Base-by-base conservation (phyloP, 441 rosid species). In the Biscutella laevigata region DNA sequence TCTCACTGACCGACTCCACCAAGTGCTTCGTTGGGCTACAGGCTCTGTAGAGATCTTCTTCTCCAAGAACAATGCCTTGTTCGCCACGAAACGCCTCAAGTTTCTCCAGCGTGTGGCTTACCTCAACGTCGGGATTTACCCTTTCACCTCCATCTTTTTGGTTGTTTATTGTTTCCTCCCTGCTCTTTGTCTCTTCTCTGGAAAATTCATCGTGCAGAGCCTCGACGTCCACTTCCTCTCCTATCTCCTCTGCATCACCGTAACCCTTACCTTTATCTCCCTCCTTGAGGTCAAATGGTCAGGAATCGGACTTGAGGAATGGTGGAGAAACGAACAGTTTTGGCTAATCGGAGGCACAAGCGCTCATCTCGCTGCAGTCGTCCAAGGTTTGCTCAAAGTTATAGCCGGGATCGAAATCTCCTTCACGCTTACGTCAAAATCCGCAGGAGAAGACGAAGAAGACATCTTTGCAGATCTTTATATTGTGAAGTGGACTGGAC, bases 241-340 rank as follows among this genome's bases (percentile, higher is more conserved):
- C 0, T 89, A 86, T 73, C 85, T 89, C 62, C 81, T 89, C n/a
- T 15, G n/a, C n/a, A n/a, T n/a, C n/a, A n/a, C 59, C 57, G 86
- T 84, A 41, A 80, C 82, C 1, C 20, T 17, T 2, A 0, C 78
- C 1, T 64, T 86, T 7, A 68, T 84, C n/a, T 86, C 91, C 46
- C 80, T 86, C 28, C 88, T 89, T 0, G 97, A 89, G 71, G 91
- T 86, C 30, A 86, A 79, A 51, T 86, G 95, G 95, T 89, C 95
- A 0, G 94, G 95, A 0, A 70, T 89, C 0, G 85, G 72, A 6
- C 78, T 89, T 0, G 95, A 89, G 59, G 97, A 86, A 51, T 84
- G 83, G 77, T 89, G 95, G 97, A 70, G 95, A 44, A 89, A 89
- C 8, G 95, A 89, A 78, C 94, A 86, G 62, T 89, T 89, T 62